Percentiles rank a stretch among this genome's conserved stretches.
These are phyloP conservation scores for Nothophaeocryptopus gaeumannii DNA, from an alignment of 2,329 filamentous ascomycete species.

Conservation along the genomic window DNA sequence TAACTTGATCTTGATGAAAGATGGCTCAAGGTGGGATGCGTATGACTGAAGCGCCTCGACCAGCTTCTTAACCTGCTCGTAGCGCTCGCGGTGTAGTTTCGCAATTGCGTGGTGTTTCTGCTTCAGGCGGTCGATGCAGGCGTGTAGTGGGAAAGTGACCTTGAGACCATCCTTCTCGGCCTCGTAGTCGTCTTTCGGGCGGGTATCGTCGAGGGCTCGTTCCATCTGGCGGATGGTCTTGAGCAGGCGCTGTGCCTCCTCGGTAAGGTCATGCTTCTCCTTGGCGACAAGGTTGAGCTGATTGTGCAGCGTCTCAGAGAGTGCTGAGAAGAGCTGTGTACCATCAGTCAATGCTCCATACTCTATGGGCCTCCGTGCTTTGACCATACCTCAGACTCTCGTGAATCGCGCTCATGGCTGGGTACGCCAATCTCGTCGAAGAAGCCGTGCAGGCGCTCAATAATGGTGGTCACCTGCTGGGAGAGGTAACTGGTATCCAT, in stretches of 20 bases:
- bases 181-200: conserved; percentile 61
- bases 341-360: conserved; percentile 4
- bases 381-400: conserved; percentile 78
- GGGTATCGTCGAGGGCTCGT: conserved; percentile 75
- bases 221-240: conserved; percentile 92
- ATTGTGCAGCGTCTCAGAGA: conserved; percentile 87
- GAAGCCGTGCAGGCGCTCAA: conserved; percentile 85
- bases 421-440: conserved; percentile 99
- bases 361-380: neutral
- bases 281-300: conserved; percentile 80
- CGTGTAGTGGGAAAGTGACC: conserved; percentile 77
- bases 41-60: conserved; percentile 93
- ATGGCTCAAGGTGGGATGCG: conserved; percentile 87
- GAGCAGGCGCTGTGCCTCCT: conserved; percentile 83
- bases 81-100: conserved; percentile 84
- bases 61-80: conserved; percentile 94
- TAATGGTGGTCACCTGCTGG: conserved; percentile 92
- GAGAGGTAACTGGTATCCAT: conserved; percentile 93
- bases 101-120: conserved; percentile 80
- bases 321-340: conserved; percentile 76
- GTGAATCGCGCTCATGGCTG: conserved; percentile 81
- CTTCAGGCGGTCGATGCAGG: conserved; percentile 75
- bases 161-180: conserved; percentile 65
- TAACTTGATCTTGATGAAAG: conserved; percentile 79
- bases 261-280: conserved; percentile 89